phyloP scores from a whole-genome alignment of 352 stramenopile genomes.

The Globisporangium rhizosaccharum region DNA sequence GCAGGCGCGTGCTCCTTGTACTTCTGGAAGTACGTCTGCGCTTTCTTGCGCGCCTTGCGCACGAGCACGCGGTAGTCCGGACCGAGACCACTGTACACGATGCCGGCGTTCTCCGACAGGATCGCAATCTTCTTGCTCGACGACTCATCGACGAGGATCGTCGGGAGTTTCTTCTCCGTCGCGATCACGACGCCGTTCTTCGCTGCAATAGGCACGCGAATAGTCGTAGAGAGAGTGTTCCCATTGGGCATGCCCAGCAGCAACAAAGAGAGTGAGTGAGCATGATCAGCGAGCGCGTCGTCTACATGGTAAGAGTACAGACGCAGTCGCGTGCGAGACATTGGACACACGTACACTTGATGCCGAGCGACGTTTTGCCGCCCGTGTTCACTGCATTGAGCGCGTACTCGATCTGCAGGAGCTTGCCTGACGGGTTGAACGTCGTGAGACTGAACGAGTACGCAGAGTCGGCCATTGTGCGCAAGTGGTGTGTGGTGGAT shows the following conservation, averaged over 20 bases:
- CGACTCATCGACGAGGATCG: conserved; percentile 93
- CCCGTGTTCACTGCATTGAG: conserved; percentile 97
- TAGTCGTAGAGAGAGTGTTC: not conserved
- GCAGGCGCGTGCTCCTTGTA: conserved; percentile 95
- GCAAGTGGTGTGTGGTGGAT: conserved; percentile 2
- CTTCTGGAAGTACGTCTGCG: conserved; percentile 94
- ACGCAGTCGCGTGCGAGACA: not conserved
- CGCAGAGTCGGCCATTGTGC: conserved; percentile 92
- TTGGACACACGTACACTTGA: conserved; percentile 72
- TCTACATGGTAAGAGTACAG: not conserved
- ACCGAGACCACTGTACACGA: conserved; percentile 97
- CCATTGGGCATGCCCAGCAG: too few species aligned
- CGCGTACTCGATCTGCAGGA: conserved; percentile 99
- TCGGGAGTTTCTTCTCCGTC: conserved; percentile 98
- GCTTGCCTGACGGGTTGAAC: conserved; percentile 98
- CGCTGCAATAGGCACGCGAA: conserved; percentile 43
- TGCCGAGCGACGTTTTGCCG: conserved; percentile 97
- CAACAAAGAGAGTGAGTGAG: not conserved
- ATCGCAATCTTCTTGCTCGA: conserved; percentile 96
- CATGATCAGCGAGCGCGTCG: too few species aligned
- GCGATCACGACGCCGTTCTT: conserved; percentile 99
- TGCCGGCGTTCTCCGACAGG: conserved; percentile 88
- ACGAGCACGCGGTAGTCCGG: conserved; percentile 99
- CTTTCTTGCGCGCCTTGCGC: conserved; percentile 94
- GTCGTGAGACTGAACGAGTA: conserved; percentile 99